Evolutionary conservation across 1,139 yeast species (phyloP), one percentile per base, ranked within the genome.

Genomic region (Sugiyamaella neomexicana): DNA sequence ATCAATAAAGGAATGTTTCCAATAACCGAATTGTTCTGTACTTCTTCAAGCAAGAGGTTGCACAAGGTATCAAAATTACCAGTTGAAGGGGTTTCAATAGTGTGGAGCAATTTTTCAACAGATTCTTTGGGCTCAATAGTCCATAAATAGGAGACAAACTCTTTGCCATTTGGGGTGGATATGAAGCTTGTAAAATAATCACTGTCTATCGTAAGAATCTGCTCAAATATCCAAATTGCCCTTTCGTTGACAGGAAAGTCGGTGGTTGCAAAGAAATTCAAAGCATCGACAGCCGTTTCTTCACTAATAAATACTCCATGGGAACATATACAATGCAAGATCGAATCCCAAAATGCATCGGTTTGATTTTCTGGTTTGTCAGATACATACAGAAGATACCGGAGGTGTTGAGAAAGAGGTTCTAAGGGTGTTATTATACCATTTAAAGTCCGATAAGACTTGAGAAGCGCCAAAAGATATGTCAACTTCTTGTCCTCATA

Each of bases 401-500:
- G 45, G 31, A 47, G 51, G 16, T 47, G 39, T 29, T 52, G 43
- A 20, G 55, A 52, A 12, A 43, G 40, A 31, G 31, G n/a, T 15
- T 41, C 55, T 31, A 58, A 56, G 2, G 63, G 63, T 13, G 27
- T 55, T 39, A 60, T 48, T 12, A 58, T 38, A 7, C 50, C 53
- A 16, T 55, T 36, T 40, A 60, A 59, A 29, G 53, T 29, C 10
- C 56, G 45, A 43, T 53, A 56, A 27, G 59, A 55, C 37, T 55
- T 54, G 20, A 60, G 41, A 12, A 60, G 54, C 13, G 55, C 36
- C 29, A 58, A 52, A 50, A 58, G 55, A 16, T 56, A 44, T 7
- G 54, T 34, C 7, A 55, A 46, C 20, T 60, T 55, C 25, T 61
- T 64, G 54, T 71, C 73, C 23, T 60, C 60, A 16, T 54, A 53